Evolutionary conservation across 495 filamentous ascomycete genomes (phyloP), one percentile per base, ranked within the genome.

Genomic region (Penicillium crystallinum): DNA sequence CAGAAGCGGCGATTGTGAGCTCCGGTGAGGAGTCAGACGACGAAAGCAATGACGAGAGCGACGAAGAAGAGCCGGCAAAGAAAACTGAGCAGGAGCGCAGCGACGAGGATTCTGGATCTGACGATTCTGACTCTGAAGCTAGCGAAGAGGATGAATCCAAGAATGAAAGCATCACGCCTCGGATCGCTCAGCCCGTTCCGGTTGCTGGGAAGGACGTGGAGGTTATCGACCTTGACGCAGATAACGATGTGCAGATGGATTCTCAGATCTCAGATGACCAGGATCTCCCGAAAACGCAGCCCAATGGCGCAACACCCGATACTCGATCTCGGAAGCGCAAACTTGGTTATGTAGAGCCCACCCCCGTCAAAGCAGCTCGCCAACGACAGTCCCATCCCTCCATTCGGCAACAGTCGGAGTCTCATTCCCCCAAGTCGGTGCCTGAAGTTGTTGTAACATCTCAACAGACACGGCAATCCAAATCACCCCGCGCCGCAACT

Each of bases 361-460:
- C 27, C 4, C 55, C 68, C 0, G 62, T 56, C 21, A 72, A 72
- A 36, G 60, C 69, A 37, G 58, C 59, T 18, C 67, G 65, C 6
- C 30, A 68, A 21, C 46, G 61, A 22, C 31, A 41, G n/a, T 15
- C 34, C 7, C 46, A 48, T 17, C 46, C 46, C n/a, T 48, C 46
- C 11, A 37, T 15, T 2, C 46, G 46, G 12, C 31, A 44, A 15
- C 15, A 30, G 17, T 1, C 45, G 1, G 19, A 17, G 17, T 38
- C 33, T 5, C 38, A 8, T 6, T 23, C 44, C 17, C 45, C 45
- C 1, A 10, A 4, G 4, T 23, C 27, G n/a, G 30, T 23, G 44
- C 44, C 30, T 35, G 30, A 19, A 1, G 29, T 36, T 15, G 21
- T 47, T 17, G 15, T 36, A 14, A 10, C 19, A n/a, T 36, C 45